phyloP scores from a whole-genome alignment of 164 flowering plant species.

The Vitis vinifera region ASM3070453v1 NC_081811.1:19985001-19985500 shows the following conservation, averaged over 20 bases:
- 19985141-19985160: no score
- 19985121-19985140: no score
- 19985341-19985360: slow-evolving; percentile 91
- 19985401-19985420: slow-evolving; percentile 65
- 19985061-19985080: no score
- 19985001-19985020: no score
- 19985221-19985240: no score
- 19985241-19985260: slow-evolving; percentile 15
- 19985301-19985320: slow-evolving; percentile 91
- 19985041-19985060: no score
- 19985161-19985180: no score
- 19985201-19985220: no score
- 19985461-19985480: slow-evolving; percentile 54
- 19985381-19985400: slow-evolving; percentile 57
- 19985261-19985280: slow-evolving; percentile 58
- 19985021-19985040: no score
- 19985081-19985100: no score
- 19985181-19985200: no score
- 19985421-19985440: slow-evolving; percentile 54
- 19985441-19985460: slow-evolving; percentile 65
- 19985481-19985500: slow-evolving; percentile 39
- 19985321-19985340: slow-evolving; percentile 79
- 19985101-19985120: no score
- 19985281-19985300: slow-evolving; percentile 78
- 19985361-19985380: slow-evolving; percentile 99